These are phyloP conservation scores for Alternaria solani DNA, from an alignment of 2,329 filamentous ascomycete genomes.

Conservation along the genomic window DNA sequence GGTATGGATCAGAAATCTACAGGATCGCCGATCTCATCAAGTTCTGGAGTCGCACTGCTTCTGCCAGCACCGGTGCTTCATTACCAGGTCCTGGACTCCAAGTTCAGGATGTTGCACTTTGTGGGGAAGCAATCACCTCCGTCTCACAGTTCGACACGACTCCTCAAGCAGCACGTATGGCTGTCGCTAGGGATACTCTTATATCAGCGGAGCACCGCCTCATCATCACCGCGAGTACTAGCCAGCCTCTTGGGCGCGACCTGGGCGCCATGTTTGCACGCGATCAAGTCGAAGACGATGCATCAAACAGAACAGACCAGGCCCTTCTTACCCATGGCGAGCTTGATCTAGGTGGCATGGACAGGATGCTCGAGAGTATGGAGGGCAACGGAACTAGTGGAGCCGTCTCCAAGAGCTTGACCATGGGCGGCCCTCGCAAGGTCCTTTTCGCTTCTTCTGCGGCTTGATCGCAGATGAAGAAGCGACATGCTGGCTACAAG, in stretches of 20 bases:
- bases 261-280: constrained; percentile 40
- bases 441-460: constrained; percentile 48
- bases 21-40: constrained; percentile 55
- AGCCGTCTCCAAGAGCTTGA: constrained; percentile 31
- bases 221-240: constrained; percentile 51
- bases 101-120: constrained; percentile 52
- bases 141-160: constrained; percentile 55
- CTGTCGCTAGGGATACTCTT: constrained; percentile 55
- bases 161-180: constrained; percentile 52
- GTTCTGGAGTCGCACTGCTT: constrained; percentile 55
- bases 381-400: constrained; percentile 36
- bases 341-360: constrained; percentile 59
- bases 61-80: constrained; percentile 45
- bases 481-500: background rate
- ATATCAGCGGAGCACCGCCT: constrained; percentile 56
- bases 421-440: constrained; percentile 44
- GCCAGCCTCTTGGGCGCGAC: constrained; percentile 40
- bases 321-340: constrained; percentile 55
- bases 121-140: constrained; percentile 54
- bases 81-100: constrained; percentile 54
- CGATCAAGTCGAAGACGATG: constrained; percentile 42
- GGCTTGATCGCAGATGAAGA: constrained; percentile 18
- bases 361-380: constrained; percentile 54
- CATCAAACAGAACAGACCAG: constrained; percentile 49
- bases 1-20: constrained; percentile 56